phyloP scores from a whole-genome alignment of 306 rosid genomes.

The Hippophae tibetana region DNA sequence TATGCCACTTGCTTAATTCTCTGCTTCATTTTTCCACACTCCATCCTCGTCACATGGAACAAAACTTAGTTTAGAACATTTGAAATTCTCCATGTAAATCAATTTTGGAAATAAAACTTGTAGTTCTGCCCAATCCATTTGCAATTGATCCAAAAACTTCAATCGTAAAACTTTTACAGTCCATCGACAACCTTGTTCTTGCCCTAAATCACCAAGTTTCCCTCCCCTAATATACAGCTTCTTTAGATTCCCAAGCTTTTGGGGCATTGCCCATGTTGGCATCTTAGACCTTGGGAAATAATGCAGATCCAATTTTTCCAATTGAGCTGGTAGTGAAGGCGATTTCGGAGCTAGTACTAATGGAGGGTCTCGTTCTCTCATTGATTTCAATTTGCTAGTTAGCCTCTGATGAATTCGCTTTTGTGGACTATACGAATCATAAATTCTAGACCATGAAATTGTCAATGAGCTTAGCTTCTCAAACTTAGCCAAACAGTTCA shows the following conservation, averaged over 20 bases:
- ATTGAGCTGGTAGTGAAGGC: neutral
- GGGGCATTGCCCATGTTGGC: neutral
- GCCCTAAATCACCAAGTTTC: neutral
- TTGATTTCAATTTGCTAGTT: neutral
- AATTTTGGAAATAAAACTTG: neutral
- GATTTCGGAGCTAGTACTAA: neutral
- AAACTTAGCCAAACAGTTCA: neutral
- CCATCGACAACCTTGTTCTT: neutral
- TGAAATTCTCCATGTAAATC: slow-evolving; percentile 3
- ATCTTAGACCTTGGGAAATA: slow-evolving; percentile 1
- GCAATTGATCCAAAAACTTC: slow-evolving; percentile 1
- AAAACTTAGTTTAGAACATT: slow-evolving; percentile 5
- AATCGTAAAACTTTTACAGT: neutral
- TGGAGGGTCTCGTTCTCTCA: neutral
- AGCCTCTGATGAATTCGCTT: neutral
- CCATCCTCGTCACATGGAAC: slow-evolving; percentile 7
- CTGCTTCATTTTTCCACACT: slow-evolving; percentile 6
- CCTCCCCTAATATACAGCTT: slow-evolving; percentile 19
- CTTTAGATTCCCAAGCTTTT: neutral
- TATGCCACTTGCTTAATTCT: too few species aligned
- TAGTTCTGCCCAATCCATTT: slow-evolving; percentile 7
- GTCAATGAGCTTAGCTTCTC: slow-evolving; percentile 5
- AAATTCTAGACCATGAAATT: slow-evolving; percentile 16
- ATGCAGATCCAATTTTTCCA: slow-evolving; percentile 15
- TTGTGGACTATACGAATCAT: neutral